Base-by-base conservation (phyloP, 371 early-diverging fungal species). In the Cokeromyces recurvatus region DNA sequence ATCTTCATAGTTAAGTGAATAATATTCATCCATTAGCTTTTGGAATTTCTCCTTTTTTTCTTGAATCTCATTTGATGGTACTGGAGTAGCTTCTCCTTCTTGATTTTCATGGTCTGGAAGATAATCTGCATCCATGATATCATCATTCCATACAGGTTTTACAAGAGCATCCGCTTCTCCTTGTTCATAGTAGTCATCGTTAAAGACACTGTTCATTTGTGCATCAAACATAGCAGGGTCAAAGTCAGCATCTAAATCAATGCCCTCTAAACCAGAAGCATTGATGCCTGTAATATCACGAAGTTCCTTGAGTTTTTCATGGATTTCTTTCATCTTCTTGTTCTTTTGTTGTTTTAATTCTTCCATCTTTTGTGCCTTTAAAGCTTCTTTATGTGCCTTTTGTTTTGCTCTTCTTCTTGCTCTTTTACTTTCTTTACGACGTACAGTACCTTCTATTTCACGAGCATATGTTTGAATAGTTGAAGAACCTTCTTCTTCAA, bases 1-100 rank as follows among this genome's bases (percentile, higher is more conserved):
- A 62, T 95, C 97, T 64, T 96, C 95, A 60, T 90, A 91, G 62
- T 91, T 88, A n/a, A 96, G 75, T 34, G 89, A 80, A 64, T 94
- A 91, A 64, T 87, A 87, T 46, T 97, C 91, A 32, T 94, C 94
- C 74, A 93, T 57, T 41, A 89, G 80, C 27, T 86, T 64, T 59
- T 81, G 49, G 42, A 62, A 36, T 22, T 66, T 56, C 57, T 61
- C 29, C 48, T 60, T 58, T 22, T 52, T 55, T 21, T 49, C 56
- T 14, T 40, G 42, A 36, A 17, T 34, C 40, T 34, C 38, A 20
- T 21, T 16, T 7, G 25, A n/a, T 1, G 16, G 11, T 6, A 22
- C 21, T 15, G 25, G 19, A 14, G 38, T 32, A 16, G 2, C 22
- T 20, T 20, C 32, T 12, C 64, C 48, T 29, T 37, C 49, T 5